phyloP scores from a whole-genome alignment of 2,329 filamentous ascomycete species.

The Alternaria postmessia region DNA sequence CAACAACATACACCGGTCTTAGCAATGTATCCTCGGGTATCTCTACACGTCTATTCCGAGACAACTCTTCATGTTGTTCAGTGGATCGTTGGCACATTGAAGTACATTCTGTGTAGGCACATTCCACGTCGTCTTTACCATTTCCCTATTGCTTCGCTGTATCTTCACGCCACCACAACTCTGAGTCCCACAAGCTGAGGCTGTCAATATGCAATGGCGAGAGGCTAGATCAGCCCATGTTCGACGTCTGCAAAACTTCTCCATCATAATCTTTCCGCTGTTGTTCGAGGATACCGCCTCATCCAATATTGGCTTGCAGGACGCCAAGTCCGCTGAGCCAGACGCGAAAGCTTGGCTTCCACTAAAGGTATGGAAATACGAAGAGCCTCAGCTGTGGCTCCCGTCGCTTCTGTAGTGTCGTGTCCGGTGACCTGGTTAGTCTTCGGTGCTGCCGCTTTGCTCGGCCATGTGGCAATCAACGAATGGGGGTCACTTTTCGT shows the following conservation, averaged over 20 bases:
- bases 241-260: not conserved
- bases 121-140: not conserved
- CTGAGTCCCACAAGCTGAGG: not conserved
- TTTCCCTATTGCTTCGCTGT: not conserved
- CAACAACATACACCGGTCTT: not conserved
- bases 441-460: not conserved
- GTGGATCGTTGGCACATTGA: not conserved
- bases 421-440: slow-evolving; percentile 8
- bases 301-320: slow-evolving; percentile 18
- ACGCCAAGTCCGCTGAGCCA: slow-evolving; percentile 10
- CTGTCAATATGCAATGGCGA: not conserved
- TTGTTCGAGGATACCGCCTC: not conserved
- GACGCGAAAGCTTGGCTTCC: slow-evolving; percentile 8
- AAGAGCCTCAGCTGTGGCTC: slow-evolving; percentile 4
- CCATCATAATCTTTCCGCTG: not conserved
- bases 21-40: not conserved
- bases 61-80: not conserved
- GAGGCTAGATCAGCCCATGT: not conserved
- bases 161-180: not conserved
- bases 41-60: not conserved
- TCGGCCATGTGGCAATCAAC: not conserved
- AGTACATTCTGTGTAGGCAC: not conserved
- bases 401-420: not conserved
- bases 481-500: not conserved
- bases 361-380: slow-evolving; percentile 6